These are phyloP conservation scores for Leccinum fibrillosum DNA, from an alignment of 768 basidiomycete genomes.

Conservation along the genomic window DNA sequence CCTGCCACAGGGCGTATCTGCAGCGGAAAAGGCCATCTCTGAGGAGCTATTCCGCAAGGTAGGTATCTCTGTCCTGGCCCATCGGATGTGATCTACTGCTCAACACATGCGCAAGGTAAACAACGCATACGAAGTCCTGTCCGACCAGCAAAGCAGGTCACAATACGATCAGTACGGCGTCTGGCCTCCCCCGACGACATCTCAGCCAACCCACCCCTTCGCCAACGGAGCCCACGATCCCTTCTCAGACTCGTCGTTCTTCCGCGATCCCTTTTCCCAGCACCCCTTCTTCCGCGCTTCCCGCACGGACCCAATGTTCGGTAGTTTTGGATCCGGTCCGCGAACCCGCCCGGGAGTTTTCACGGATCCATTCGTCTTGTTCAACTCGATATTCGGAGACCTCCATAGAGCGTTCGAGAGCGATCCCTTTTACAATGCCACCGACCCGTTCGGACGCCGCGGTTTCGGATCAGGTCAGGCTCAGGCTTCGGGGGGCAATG, in stretches of 20 bases:
- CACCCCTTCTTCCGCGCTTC: slow-evolving; percentile 20
- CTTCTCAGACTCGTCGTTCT: slow-evolving; percentile 22
- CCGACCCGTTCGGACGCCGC: slow-evolving; percentile 16
- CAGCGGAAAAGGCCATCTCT: slow-evolving; percentile 53
- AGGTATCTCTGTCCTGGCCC: not conserved
- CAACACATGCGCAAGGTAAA: slow-evolving; percentile 47
- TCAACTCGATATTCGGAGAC: slow-evolving; percentile 67
- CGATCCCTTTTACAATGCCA: slow-evolving; percentile 34
- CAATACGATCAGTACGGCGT: slow-evolving; percentile 69
- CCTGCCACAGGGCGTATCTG: slow-evolving; percentile 51
- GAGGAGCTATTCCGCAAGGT: slow-evolving; percentile 57
- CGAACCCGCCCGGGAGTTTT: slow-evolving; percentile 35
- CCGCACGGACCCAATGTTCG: slow-evolving; percentile 23
- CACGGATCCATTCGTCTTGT: slow-evolving; percentile 73
- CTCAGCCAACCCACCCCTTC: slow-evolving; percentile 12
- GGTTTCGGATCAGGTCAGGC: slow-evolving; percentile 13
- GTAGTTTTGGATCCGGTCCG: slow-evolving; percentile 22
- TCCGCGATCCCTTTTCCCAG: slow-evolving; percentile 14
- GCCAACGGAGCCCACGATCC: slow-evolving; percentile 14
- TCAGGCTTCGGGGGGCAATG: slow-evolving; percentile 4
- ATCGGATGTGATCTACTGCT: not conserved
- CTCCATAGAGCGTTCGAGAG: slow-evolving; percentile 32
- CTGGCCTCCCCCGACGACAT: slow-evolving; percentile 62
- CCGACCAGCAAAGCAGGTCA: slow-evolving; percentile 55
- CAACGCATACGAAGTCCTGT: slow-evolving; percentile 76